Percentiles rank a stretch among this genome's conserved stretches.
phyloP scores from a whole-genome alignment of 371 early-diverging fungal genomes.

The Lichtheimia hyalospora region DNA sequence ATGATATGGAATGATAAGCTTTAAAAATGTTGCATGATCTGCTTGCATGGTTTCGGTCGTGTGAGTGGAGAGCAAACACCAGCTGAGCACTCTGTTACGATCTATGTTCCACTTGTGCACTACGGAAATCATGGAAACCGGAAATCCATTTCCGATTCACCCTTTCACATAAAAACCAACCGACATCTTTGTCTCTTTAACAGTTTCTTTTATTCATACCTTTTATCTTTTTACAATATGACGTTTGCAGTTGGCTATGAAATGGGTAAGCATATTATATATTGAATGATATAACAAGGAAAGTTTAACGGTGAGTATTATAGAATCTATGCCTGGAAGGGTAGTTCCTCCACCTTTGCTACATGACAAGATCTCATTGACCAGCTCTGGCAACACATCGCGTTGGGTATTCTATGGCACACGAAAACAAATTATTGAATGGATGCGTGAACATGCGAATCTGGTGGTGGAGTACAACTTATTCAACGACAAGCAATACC shows the following conservation, averaged over 20 bases:
- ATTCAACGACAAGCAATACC: slow-evolving; percentile 21
- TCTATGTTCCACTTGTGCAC: no score
- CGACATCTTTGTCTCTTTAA: no score
- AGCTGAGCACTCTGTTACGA: no score
- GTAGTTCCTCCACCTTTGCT: slow-evolving; percentile 41
- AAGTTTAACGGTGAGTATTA: slow-evolving; percentile 6
- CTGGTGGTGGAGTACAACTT: slow-evolving; percentile 31
- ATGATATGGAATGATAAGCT: no score
- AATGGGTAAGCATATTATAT: slow-evolving; percentile 29
- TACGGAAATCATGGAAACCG: no score
- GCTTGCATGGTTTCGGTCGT: no score
- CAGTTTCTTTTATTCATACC: no score
- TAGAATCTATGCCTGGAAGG: slow-evolving; percentile 25
- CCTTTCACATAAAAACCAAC: neutral
- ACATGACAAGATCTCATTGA: slow-evolving; percentile 32
- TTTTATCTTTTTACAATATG: slow-evolving; percentile 12
- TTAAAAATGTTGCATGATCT: no score
- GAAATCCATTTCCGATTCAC: no score
- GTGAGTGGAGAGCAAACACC: no score
- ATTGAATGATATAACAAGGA: neutral
- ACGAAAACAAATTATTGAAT: slow-evolving; percentile 40
- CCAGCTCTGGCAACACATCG: slow-evolving; percentile 34
- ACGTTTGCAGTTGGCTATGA: slow-evolving; percentile 41
- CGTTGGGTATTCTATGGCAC: slow-evolving; percentile 47
- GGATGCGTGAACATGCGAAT: slow-evolving; percentile 34